A percentile compares a stretch with the other conserved stretches of the same genome.
Conservation (phyloP, 2,329 filamentous ascomycete genomes). For the Raffaelea albimanens region DNA sequence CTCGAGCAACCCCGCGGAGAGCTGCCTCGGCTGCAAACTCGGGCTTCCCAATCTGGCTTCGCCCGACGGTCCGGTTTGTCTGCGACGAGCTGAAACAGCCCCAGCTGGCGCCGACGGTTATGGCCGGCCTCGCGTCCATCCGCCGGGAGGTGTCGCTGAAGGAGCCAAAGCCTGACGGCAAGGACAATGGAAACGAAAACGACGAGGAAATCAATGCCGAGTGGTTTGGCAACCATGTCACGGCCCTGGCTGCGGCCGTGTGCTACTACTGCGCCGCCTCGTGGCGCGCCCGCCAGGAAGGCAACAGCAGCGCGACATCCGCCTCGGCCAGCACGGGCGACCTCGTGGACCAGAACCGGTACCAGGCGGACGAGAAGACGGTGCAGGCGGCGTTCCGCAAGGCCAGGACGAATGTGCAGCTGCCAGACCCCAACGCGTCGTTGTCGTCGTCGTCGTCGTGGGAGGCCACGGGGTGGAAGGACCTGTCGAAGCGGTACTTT, state of each 20-base stretch:
- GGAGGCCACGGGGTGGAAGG: constrained; percentile 38
- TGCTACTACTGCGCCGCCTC: constrained; percentile 48
- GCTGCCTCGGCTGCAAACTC: constrained; percentile 13
- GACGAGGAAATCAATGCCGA: constrained; percentile 26
- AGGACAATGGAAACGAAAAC: constrained; percentile 7
- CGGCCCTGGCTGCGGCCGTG: constrained; percentile 49
- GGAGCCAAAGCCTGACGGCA: not conserved
- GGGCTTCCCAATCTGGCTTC: constrained; percentile 56
- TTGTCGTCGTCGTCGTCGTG: too few relatives aligned
- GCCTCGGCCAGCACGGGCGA: not conserved
- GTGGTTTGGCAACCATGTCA: constrained; percentile 38
- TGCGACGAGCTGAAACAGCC: constrained; percentile 52
- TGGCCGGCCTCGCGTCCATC: constrained; percentile 60
- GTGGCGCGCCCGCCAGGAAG: constrained; percentile 7
- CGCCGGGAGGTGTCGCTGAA: constrained; percentile 16
- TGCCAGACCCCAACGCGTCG: not conserved
- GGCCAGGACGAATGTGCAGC: constrained; percentile 4
- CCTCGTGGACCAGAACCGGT: constrained; percentile 29
- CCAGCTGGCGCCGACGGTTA: constrained; percentile 59
- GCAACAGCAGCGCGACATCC: not conserved
- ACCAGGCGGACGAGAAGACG: constrained; percentile 34
- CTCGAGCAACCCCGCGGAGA: not conserved
- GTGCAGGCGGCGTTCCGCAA: constrained; percentile 32
- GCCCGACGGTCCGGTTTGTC: constrained; percentile 56
- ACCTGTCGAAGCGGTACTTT: constrained; percentile 42